phyloP scores from a whole-genome alignment of 805 yeast genomes.

The Candida succiphila region DNA sequence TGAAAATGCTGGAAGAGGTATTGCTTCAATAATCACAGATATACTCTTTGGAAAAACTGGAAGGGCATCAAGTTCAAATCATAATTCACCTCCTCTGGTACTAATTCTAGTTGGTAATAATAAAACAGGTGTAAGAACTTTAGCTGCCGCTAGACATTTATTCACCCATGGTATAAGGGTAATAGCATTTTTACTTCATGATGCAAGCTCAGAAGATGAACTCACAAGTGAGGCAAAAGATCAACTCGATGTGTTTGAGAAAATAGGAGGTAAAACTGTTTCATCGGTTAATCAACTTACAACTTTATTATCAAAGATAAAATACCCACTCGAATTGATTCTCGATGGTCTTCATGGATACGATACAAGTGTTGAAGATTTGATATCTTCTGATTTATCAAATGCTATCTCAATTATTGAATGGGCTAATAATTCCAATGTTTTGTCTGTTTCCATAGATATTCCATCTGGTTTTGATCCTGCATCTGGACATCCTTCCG shows the following conservation, averaged over 20 bases:
- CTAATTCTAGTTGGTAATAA: conserved; percentile 66
- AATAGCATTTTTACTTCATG: conserved; percentile 34
- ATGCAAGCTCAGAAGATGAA: conserved; percentile 29
- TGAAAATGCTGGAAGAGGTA: conserved; percentile 63
- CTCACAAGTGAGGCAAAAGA: conserved; percentile 22
- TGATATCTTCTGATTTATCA: conserved; percentile 32
- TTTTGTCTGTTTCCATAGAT: conserved; percentile 57
- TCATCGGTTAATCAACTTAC: conserved; percentile 26
- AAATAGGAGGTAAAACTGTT: conserved; percentile 63
- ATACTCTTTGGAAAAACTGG: conserved; percentile 57
- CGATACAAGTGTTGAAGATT: conserved; percentile 57
- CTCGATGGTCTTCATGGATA: conserved; percentile 82
- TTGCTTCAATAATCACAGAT: conserved; percentile 47
- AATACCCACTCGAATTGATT: conserved; percentile 70
- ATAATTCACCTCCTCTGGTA: conserved; percentile 72
- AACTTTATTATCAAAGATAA: conserved; percentile 32
- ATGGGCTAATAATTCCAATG: conserved; percentile 53
- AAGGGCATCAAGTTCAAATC: conserved; percentile 55
- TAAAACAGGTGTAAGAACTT: conserved; percentile 62
- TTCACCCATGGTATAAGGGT: conserved; percentile 66
- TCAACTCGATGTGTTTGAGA: conserved; percentile 47
- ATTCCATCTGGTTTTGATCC: conserved; percentile 79
- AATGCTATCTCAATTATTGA: conserved; percentile 35
- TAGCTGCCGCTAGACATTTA: conserved; percentile 73
- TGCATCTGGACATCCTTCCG: conserved; percentile 53